A percentile compares a stretch with the other conserved stretches of the same genome.
phyloP scores from a whole-genome alignment of 2,329 filamentous ascomycete species.

The Phialophora chinensis region DNA sequence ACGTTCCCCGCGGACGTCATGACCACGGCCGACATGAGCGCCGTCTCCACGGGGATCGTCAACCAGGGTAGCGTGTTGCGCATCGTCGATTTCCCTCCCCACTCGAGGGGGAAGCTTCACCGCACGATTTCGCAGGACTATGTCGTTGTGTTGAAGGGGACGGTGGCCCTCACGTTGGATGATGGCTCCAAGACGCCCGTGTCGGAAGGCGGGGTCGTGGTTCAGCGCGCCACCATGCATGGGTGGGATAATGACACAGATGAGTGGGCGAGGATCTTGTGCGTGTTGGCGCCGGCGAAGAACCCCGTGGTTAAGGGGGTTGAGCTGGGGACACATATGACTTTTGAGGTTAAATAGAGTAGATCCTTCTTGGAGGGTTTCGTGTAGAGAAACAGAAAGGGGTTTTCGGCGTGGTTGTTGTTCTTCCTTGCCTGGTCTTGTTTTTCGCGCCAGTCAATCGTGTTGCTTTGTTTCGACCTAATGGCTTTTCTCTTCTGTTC shows the following conservation, averaged over 20 bases:
- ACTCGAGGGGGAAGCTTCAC: conserved; percentile 35
- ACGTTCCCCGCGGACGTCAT: conserved; percentile 8
- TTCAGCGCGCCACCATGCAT: conserved; percentile 33
- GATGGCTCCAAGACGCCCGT: conserved; percentile 37
- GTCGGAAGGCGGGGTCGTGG: conserved; percentile 38
- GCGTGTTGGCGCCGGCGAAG: conserved; percentile 4
- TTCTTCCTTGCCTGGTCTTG: too few relatives aligned
- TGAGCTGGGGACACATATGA: not conserved
- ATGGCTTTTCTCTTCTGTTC: too few relatives aligned
- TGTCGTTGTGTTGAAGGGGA: conserved; percentile 39
- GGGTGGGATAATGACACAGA: conserved; percentile 22
- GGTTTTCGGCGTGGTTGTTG: too few relatives aligned
- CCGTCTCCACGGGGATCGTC: conserved; percentile 14
- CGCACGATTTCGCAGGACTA: conserved; percentile 41
- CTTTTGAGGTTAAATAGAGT: not conserved
- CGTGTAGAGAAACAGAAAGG: too few relatives aligned
- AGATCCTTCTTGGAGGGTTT: too few relatives aligned
- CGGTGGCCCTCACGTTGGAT: conserved; percentile 40
- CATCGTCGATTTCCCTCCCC: conserved; percentile 37
- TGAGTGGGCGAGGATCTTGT: conserved; percentile 20
- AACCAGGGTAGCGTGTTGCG: conserved; percentile 28
- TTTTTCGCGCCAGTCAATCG: too few relatives aligned
- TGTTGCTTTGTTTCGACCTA: too few relatives aligned
- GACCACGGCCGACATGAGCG: not conserved
- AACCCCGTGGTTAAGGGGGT: not conserved